Evolutionary conservation across 306 rosid species (phyloP).

Genomic region (Cicer cuneatum): DNA sequence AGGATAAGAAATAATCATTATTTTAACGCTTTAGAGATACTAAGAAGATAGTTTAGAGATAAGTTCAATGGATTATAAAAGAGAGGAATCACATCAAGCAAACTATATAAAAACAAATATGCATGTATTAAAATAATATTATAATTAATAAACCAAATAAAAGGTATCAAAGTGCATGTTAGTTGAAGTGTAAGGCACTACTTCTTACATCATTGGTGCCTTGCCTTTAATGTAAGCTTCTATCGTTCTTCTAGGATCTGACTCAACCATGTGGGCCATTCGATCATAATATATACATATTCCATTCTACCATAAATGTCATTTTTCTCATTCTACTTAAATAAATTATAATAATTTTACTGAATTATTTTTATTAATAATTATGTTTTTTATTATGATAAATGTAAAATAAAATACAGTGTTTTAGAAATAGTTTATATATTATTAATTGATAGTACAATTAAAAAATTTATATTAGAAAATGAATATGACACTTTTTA

Average conservation of each 20-base stretch:
- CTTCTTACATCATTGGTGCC: constrained; percentile 56
- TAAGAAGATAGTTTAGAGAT: constrained; percentile 35
- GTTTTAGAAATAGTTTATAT: no score
- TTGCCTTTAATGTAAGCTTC: constrained; percentile 48
- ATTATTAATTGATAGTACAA: no score
- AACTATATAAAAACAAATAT: not conserved
- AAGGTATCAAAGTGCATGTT: constrained; percentile 55
- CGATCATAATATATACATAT: not conserved
- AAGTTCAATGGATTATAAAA: constrained; percentile 47
- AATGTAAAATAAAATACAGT: no score
- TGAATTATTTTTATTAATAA: no score
- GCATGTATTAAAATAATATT: not conserved
- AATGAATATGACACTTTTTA: no score
- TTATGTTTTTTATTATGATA: no score
- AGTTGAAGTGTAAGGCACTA: constrained; percentile 75
- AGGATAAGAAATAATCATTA: constrained; percentile 39
- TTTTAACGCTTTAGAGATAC: constrained; percentile 39
- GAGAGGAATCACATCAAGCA: constrained; percentile 31
- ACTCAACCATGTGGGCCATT: constrained; percentile 56
- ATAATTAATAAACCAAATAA: constrained; percentile 17
- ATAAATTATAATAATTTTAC: no score
- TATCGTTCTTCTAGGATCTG: not conserved
- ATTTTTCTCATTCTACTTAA: no score
- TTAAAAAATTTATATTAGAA: no score
- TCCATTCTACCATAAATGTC: no score